These are phyloP conservation scores for Candida taoyuanica DNA, from an alignment of 805 yeast genomes.

Conservation along the genomic window DNA sequence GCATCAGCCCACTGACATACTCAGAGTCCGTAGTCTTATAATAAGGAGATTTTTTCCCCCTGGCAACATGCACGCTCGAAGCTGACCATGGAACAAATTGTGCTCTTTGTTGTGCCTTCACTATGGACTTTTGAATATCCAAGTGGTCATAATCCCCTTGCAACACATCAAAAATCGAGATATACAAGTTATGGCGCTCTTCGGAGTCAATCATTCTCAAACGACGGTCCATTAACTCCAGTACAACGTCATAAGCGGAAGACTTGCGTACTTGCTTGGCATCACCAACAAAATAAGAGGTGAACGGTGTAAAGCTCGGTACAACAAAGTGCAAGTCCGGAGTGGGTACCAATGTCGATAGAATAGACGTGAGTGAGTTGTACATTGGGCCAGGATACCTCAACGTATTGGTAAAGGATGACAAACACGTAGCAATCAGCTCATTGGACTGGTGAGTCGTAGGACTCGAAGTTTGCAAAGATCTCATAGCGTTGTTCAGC, in stretches of 20 bases:
- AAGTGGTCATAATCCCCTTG: slow-evolving; percentile 60
- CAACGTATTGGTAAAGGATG: slow-evolving; percentile 80
- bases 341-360: slow-evolving; percentile 79
- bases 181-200: slow-evolving; percentile 46
- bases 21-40: slow-evolving; percentile 30
- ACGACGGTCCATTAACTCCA: slow-evolving; percentile 76
- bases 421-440: slow-evolving; percentile 77
- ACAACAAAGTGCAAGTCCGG: slow-evolving; percentile 75
- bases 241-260: slow-evolving; percentile 78
- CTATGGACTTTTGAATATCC: slow-evolving; percentile 66
- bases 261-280: slow-evolving; percentile 60
- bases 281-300: slow-evolving; percentile 58
- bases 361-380: slow-evolving; percentile 74
- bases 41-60: slow-evolving; percentile 69
- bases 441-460: slow-evolving; percentile 80
- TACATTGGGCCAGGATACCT: slow-evolving; percentile 91
- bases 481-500: slow-evolving; percentile 61
- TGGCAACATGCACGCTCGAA: slow-evolving; percentile 70
- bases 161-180: slow-evolving; percentile 65
- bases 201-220: slow-evolving; percentile 59
- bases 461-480: slow-evolving; percentile 51
- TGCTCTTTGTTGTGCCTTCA: slow-evolving; percentile 60
- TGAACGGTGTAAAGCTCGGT: slow-evolving; percentile 75
- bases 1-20: slow-evolving; percentile 72
- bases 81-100: slow-evolving; percentile 86